Evolutionary conservation across 2,329 filamentous ascomycete species (phyloP).

Genomic region (Beauveria sp.): DNA sequence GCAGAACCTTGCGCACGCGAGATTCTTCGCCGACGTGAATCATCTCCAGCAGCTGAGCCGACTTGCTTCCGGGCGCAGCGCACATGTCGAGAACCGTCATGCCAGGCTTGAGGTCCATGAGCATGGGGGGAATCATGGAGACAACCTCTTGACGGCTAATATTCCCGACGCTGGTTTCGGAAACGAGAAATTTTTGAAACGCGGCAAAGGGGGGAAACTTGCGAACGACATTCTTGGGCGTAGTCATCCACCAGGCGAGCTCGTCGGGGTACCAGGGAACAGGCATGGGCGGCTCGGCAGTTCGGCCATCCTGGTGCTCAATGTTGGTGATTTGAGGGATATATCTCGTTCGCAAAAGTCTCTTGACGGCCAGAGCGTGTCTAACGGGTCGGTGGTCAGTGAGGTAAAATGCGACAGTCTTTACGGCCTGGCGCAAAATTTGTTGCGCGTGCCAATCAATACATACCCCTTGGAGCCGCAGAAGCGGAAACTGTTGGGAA

Average conservation of each 20-base stretch:
- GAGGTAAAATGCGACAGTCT: not conserved
- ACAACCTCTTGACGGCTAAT: constrained; percentile 97
- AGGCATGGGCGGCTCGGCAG: constrained; percentile 72
- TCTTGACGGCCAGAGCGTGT: constrained; percentile 86
- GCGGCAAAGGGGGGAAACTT: constrained; percentile 89
- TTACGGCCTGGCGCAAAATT: not conserved
- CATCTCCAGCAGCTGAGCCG: constrained; percentile 90
- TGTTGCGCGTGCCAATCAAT: not conserved
- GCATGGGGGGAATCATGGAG: constrained; percentile 94
- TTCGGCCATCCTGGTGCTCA: constrained; percentile 70
- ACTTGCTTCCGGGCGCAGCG: constrained; percentile 94
- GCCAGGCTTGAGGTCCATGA: constrained; percentile 84
- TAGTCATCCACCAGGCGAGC: constrained; percentile 96
- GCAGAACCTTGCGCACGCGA: constrained; percentile 64
- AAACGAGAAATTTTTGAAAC: constrained; percentile 96
- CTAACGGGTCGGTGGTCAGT: constrained; percentile 30
- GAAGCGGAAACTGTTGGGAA: constrained; percentile 97
- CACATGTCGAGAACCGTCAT: constrained; percentile 95
- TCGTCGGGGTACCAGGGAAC: constrained; percentile 92
- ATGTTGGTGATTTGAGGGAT: constrained; percentile 85
- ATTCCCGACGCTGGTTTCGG: constrained; percentile 93
- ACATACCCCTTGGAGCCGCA: constrained; percentile 82
- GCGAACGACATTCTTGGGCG: constrained; percentile 89
- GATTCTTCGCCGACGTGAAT: constrained; percentile 89
- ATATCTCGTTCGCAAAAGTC: constrained; percentile 79